A percentile compares a stretch with the other conserved stretches of the same genome.
These are phyloP conservation scores for Hippophae tibetana DNA, from an alignment of 306 rosid species.

Conservation along the genomic window DNA sequence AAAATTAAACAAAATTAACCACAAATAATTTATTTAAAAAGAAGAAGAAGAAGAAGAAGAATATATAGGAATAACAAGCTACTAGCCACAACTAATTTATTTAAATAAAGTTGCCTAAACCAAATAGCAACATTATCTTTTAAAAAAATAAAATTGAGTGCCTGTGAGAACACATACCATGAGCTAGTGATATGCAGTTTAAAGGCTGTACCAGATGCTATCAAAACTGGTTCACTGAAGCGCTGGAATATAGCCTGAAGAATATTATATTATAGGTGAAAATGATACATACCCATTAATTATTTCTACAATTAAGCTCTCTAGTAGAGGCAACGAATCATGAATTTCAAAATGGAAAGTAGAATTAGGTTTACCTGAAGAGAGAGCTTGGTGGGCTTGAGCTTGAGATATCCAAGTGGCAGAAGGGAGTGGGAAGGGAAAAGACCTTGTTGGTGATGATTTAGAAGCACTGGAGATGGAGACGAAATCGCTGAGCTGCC, in stretches of 20 bases:
- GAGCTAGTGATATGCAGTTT: background rate
- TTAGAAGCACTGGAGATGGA: conserved; percentile 1
- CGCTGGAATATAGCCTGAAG: conserved; percentile 14
- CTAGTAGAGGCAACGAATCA: background rate
- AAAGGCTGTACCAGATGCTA: background rate
- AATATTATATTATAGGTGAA: no score
- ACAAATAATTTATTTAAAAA: no score
- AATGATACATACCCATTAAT: background rate
- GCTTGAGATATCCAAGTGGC: conserved; percentile 10
- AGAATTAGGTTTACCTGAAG: conserved; percentile 5
- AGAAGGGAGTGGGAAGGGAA: conserved; percentile 7
- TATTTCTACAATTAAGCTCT: no score
- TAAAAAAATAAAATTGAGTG: background rate
- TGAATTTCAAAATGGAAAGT: background rate
- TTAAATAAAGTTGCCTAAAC: background rate
- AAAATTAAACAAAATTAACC: no score
- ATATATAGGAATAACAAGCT: no score
- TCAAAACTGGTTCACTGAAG: conserved; percentile 6
- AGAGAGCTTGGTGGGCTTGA: conserved; percentile 14
- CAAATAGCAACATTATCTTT: no score
- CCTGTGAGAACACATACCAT: conserved; percentile 15
- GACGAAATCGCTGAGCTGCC: background rate
- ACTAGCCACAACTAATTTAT: no score
- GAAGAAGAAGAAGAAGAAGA: no score
- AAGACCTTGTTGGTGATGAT: background rate